These are phyloP conservation scores for Calonectria multiphialidica DNA, from an alignment of 2,329 filamentous ascomycete genomes.

Conservation along the genomic window DNA sequence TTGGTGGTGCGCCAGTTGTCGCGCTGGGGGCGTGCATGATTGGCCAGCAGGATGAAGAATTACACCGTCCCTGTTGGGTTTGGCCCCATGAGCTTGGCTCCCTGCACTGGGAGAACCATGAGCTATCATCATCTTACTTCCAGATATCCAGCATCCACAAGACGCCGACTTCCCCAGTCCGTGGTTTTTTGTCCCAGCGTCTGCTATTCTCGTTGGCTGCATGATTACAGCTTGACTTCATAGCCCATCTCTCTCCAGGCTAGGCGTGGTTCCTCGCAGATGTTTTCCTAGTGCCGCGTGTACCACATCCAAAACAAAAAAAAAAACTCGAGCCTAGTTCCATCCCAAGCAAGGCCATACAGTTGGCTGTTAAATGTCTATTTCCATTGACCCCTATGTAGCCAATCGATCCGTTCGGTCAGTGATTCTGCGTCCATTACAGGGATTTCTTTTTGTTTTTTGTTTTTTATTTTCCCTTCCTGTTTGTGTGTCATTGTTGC, in stretches of 20 bases:
- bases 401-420: background rate
- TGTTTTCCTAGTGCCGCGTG: background rate
- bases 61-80: background rate
- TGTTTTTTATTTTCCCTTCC: background rate
- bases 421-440: background rate
- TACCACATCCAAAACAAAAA: background rate
- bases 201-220: background rate
- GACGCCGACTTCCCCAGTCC: background rate
- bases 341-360: background rate
- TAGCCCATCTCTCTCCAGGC: background rate
- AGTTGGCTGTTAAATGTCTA: background rate
- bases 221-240: background rate
- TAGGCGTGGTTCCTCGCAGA: background rate
- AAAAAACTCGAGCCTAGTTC: background rate
- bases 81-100: background rate
- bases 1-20: background rate
- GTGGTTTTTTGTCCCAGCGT: background rate
- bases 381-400: background rate
- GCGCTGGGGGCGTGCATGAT: background rate
- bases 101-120: background rate
- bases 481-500: background rate
- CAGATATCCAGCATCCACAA: background rate
- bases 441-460: no score
- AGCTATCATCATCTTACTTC: slow-evolving; percentile 2
- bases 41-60: slow-evolving; percentile 8